Evolutionary conservation across 1,139 yeast species (phyloP), one percentile per base, ranked within the genome.

Genomic region (Pneumocystis carinii): DNA sequence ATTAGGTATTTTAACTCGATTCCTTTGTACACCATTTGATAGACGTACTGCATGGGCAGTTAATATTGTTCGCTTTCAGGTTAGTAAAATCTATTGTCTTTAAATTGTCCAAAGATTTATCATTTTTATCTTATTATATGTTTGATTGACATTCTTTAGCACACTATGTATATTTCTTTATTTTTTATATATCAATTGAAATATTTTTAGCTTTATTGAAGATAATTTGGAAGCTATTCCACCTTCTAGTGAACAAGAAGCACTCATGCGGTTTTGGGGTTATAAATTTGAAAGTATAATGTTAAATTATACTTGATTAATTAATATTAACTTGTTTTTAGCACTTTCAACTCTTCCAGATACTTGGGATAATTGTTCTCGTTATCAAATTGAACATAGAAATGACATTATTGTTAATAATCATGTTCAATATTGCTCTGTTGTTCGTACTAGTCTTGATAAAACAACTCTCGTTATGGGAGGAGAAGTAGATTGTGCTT

Each of bases 401-500:
- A 73, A 76, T 62, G 61, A 66, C 32, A 77, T 77, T 66, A 74
- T 75, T 1, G 94, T 85, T 15, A 84, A 79, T 70, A 87, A 84
- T 71, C 83, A 83, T 68, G 90, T 85, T 69, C 95, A 87, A 73
- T 90, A 83, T 71, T 79, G 87, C 58, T 80, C 88, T 1, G 86
- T 90, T 35, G 92, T 90, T 7, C 80, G 82, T 67, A 86, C 97
- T 0, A 60, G 65, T 2, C 58, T 65, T 14, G 97, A 96, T 3
- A 79, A 80, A 62, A 80, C 83, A 36, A 82, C 81, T 69, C 75
- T 90, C 59, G 72, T 87, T 1, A 75, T 90, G 60, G 96, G 92
- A 0, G 97, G 96, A 1, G 97, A 92, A 73, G 87, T 90, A 19
- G 97, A 90, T 73, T 86, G 96, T 72, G 84, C 86, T 12, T 85